Evolutionary conservation across 768 basidiomycete genomes (phyloP).

Genomic region (Lactarius hengduanensis): DNA sequence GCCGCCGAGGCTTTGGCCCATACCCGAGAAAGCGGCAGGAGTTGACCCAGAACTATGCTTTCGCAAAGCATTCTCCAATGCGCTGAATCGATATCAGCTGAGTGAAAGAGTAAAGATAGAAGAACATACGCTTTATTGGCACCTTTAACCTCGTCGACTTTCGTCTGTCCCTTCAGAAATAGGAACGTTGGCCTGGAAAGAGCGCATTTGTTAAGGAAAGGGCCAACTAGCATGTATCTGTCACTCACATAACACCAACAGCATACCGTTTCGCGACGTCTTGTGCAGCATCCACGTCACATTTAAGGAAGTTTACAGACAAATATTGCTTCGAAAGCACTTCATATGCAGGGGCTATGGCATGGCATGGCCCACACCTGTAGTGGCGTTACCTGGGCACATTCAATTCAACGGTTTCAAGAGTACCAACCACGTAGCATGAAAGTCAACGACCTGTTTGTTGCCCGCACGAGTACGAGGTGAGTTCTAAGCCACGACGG

Average conservation of each 20-base stretch:
- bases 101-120: background rate
- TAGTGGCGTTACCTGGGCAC: constrained; percentile 16
- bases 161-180: constrained; percentile 63
- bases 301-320: constrained; percentile 80
- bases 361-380: constrained; percentile 87
- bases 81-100: constrained; percentile 40
- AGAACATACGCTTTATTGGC: constrained; percentile 59
- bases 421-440: constrained; percentile 67
- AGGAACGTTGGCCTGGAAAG: constrained; percentile 75
- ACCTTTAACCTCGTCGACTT: constrained; percentile 72
- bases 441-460: constrained; percentile 82
- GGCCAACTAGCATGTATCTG: constrained; percentile 1
- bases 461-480: constrained; percentile 13
- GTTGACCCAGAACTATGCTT: constrained; percentile 46
- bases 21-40: constrained; percentile 58
- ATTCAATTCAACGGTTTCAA: background rate
- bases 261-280: constrained; percentile 65
- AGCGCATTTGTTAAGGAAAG: background rate
- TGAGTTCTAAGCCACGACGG: background rate
- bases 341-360: constrained; percentile 76
- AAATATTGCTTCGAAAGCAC: constrained; percentile 64
- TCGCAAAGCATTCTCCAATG: constrained; percentile 56
- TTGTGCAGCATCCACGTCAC: constrained; percentile 68
- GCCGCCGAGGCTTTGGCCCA: constrained; percentile 71
- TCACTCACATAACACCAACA: constrained; percentile 69